Conservation (phyloP, 1,284 basidiomycete species). For the Sporisorium scitamineum region DNA sequence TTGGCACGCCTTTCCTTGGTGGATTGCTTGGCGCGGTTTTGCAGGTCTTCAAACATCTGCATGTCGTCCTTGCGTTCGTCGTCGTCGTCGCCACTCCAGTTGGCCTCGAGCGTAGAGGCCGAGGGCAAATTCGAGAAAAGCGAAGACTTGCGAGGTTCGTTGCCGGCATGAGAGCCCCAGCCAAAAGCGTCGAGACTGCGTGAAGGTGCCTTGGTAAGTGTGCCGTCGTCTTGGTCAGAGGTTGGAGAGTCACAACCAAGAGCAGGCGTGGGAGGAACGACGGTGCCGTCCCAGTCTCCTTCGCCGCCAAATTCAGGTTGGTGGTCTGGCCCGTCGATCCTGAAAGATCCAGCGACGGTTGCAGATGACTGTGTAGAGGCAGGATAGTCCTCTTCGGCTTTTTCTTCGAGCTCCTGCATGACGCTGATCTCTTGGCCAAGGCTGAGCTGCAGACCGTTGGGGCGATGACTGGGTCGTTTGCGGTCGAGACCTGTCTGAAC, state of each 20-base stretch:
- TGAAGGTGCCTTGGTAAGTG: conserved; percentile 12
- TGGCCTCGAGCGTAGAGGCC: conserved; percentile 33
- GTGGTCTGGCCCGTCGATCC: conserved; percentile 25
- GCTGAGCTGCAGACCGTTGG: conserved; percentile 49
- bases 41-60: conserved; percentile 31
- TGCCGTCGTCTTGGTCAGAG: conserved; percentile 20
- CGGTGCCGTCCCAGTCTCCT: conserved; percentile 33
- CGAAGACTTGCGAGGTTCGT: conserved; percentile 22
- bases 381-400: conserved; percentile 38
- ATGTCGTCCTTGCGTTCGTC: conserved; percentile 37
- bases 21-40: conserved; percentile 34
- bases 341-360: conserved; percentile 19
- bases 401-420: conserved; percentile 50
- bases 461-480: conserved; percentile 41
- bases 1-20: conserved; percentile 29
- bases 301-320: conserved; percentile 1
- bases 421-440: conserved; percentile 50
- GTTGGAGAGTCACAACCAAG: conserved; percentile 41
- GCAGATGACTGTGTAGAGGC: conserved; percentile 31
- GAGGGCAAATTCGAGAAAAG: conserved; percentile 45
- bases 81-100: conserved; percentile 53
- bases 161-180: conserved; percentile 22
- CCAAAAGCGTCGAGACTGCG: conserved; percentile 41
- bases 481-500: conserved; percentile 36
- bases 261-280: conserved; percentile 48